Evolutionary conservation across 495 filamentous ascomycete genomes (phyloP).

Genomic region (Penicillium daleae): DNA sequence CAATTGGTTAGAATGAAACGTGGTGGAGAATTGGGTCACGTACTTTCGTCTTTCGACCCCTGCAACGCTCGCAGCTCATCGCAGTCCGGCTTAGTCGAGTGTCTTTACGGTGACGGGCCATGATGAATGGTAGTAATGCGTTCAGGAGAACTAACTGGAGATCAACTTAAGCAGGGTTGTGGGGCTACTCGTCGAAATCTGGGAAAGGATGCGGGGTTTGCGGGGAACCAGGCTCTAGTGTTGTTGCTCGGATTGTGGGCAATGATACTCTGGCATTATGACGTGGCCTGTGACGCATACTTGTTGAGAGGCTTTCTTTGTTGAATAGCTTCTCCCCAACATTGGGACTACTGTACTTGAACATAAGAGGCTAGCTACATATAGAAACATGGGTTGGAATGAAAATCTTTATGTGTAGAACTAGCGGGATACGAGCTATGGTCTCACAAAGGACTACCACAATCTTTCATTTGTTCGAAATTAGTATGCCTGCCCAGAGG

Average conservation of each 20-base stretch:
- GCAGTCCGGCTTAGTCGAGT: background rate
- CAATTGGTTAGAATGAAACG: background rate
- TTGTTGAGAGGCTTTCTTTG: no score
- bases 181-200: background rate
- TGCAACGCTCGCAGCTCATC: slow-evolving; percentile 6
- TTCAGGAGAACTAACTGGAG: background rate
- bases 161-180: background rate
- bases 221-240: background rate
- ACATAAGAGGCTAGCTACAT: no score
- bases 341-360: no score
- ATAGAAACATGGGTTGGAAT: no score
- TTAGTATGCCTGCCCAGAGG: background rate
- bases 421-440: background rate
- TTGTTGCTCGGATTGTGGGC: background rate
- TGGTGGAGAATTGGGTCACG: background rate
- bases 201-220: background rate
- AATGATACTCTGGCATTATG: background rate
- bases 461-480: background rate
- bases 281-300: no score
- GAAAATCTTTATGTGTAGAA: background rate
- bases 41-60: background rate
- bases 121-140: background rate
- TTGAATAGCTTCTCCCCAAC: no score
- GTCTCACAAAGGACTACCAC: background rate
- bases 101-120: background rate